A percentile compares a stretch with the other conserved stretches of the same genome.
phyloP scores from a whole-genome alignment of 1,139 yeast species.

The Spathaspora sp. region DNA sequence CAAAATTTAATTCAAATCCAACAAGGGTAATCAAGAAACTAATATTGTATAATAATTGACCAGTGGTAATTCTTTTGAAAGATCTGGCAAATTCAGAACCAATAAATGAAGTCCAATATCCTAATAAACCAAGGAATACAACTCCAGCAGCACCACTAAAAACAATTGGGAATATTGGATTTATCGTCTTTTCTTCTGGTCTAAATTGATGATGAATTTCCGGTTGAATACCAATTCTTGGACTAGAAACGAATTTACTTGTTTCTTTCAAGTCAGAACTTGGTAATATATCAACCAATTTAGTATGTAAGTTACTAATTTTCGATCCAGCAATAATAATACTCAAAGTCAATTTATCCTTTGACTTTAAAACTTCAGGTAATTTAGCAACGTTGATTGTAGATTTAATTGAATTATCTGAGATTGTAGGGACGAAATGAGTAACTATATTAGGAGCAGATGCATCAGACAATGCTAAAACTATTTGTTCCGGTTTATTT shows the following conservation, averaged over 20 bases:
- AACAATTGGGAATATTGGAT: conserved; percentile 51
- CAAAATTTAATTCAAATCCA: conserved; percentile 63
- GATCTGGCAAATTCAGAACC: conserved; percentile 46
- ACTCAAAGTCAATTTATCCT: conserved; percentile 30
- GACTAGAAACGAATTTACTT: conserved; percentile 28
- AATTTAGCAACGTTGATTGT: conserved; percentile 31
- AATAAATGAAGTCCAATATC: conserved; percentile 47
- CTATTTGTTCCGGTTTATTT: conserved; percentile 28
- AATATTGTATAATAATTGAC: conserved; percentile 34
- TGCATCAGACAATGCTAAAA: conserved; percentile 25
- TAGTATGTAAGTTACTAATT: conserved; percentile 24
- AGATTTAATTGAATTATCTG: conserved; percentile 21
- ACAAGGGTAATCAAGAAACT: conserved; percentile 53
- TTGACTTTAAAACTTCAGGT: conserved; percentile 39
- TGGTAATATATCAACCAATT: conserved; percentile 37
- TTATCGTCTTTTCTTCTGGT: conserved; percentile 53
- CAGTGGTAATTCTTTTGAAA: conserved; percentile 25
- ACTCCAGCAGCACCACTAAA: conserved; percentile 49
- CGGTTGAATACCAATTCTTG: conserved; percentile 50
- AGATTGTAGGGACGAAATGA: conserved; percentile 27
- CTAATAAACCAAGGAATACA: conserved; percentile 43
- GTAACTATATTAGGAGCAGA: conserved; percentile 24
- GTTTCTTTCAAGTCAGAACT: conserved; percentile 25
- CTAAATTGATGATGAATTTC: conserved; percentile 74
- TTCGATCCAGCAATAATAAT: conserved; percentile 34